A percentile compares a stretch with the other conserved stretches of the same genome.
Conservation (phyloP, 345 rosid species). For the Punica granatum region DNA sequence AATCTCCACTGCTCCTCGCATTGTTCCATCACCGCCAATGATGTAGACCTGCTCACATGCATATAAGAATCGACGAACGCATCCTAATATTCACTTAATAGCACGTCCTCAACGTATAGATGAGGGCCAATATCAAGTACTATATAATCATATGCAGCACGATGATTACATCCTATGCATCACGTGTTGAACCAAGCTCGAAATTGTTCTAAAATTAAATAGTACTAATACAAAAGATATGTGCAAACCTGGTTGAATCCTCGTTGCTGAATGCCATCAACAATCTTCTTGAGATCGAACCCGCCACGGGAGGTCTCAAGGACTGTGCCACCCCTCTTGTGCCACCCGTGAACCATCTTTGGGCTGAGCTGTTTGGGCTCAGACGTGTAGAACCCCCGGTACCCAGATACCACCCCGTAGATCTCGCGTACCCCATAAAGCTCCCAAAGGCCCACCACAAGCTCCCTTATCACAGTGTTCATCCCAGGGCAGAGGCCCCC, state of each 20-base stretch:
- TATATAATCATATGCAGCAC: no score
- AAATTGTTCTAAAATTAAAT: no score
- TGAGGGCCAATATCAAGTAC: no score
- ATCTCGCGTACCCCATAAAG: conserved; percentile 68
- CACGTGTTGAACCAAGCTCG: no score
- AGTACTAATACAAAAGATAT: neutral
- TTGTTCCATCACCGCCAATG: conserved; percentile 80
- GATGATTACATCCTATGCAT: no score
- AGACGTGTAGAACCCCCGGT: conserved; percentile 71
- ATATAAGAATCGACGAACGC: neutral
- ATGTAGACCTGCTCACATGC: conserved; percentile 46
- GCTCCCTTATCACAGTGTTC: conserved; percentile 85
- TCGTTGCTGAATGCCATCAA: conserved; percentile 48
- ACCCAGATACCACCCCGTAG: conserved; percentile 72
- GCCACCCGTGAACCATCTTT: conserved; percentile 61
- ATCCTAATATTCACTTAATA: neutral
- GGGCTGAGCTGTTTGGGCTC: conserved; percentile 47
- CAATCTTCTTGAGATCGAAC: conserved; percentile 58
- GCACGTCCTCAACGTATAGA: no score
- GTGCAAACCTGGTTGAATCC: conserved; percentile 72
- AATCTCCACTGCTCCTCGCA: conserved; percentile 77
- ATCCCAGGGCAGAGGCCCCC: conserved; percentile 92
- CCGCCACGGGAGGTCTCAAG: conserved; percentile 87
- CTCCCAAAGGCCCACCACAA: conserved; percentile 81
- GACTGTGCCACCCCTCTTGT: conserved; percentile 72